Conservation (phyloP, 202 grass and related monocot genomes). For the Panicum virgatum region DNA sequence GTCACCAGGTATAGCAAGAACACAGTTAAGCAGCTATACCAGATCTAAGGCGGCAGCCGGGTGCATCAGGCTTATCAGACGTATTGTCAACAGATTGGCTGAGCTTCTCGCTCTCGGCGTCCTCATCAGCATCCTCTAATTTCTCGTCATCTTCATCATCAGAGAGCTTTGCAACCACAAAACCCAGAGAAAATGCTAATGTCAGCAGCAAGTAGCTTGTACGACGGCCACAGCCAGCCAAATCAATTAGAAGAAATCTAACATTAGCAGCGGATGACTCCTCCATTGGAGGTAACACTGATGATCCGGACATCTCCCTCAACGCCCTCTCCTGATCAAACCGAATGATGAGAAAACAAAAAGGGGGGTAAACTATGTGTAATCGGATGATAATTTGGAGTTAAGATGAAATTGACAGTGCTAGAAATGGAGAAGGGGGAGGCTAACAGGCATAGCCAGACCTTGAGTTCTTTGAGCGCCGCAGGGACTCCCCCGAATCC, state of each 20-base stretch:
- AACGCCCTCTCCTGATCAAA: constrained; percentile 59
- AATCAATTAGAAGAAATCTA: constrained; percentile 12
- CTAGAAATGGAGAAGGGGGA: neutral
- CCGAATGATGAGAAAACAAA: neutral
- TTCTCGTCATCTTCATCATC: constrained; percentile 76
- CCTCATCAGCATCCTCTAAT: constrained; percentile 53
- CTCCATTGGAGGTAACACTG: constrained; percentile 23
- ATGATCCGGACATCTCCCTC: constrained; percentile 35
- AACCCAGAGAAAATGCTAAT: neutral
- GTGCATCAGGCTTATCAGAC: constrained; percentile 37
- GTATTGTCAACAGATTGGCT: constrained; percentile 29
- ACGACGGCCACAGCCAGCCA: neutral
- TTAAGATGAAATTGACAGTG: neutral
- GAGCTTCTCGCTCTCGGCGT: constrained; percentile 58
- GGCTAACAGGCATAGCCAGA: neutral
- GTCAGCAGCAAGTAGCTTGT: constrained; percentile 17
- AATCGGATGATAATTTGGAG: neutral
- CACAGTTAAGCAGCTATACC: constrained; percentile 38
- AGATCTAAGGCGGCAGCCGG: constrained; percentile 49
- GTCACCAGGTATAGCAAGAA: neutral
- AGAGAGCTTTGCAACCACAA: constrained; percentile 37
- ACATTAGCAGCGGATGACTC: constrained; percentile 45
- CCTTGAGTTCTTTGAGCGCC: constrained; percentile 74
- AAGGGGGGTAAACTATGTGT: neutral
- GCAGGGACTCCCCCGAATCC: constrained; percentile 76